Evolutionary conservation across 192 early-diverging fungal species (phyloP).

Genomic region (Backusella westeae): DNA sequence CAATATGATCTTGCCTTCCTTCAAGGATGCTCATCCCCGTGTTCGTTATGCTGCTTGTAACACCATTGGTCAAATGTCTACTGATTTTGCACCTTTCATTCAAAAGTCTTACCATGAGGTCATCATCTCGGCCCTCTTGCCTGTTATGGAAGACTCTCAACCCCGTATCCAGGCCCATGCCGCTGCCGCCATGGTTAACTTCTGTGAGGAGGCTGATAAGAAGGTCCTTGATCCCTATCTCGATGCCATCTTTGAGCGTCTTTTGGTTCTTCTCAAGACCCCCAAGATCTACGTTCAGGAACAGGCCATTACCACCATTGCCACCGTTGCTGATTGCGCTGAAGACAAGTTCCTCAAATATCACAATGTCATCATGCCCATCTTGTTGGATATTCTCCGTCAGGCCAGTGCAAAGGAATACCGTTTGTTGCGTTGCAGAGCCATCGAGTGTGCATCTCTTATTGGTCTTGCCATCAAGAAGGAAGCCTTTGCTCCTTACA

Average conservation of each 20-base stretch:
- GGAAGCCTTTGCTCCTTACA: constrained; percentile 81
- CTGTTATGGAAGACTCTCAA: constrained; percentile 79
- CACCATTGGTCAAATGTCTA: constrained; percentile 96
- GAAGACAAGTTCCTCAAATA: constrained; percentile 89
- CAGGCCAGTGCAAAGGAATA: constrained; percentile 85
- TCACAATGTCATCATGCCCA: constrained; percentile 94
- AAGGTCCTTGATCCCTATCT: constrained; percentile 84
- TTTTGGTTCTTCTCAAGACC: constrained; percentile 82
- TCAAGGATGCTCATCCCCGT: constrained; percentile 89
- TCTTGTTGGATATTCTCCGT: constrained; percentile 84
- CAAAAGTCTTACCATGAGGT: constrained; percentile 72
- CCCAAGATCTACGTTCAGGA: constrained; percentile 94
- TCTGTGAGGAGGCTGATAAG: constrained; percentile 88
- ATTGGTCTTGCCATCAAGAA: constrained; percentile 94
- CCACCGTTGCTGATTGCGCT: constrained; percentile 95
- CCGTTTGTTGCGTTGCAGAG: constrained; percentile 91
- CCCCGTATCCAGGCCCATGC: constrained; percentile 95
- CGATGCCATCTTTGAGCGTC: constrained; percentile 83
- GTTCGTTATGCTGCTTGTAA: constrained; percentile 97
- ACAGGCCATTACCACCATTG: constrained; percentile 97
- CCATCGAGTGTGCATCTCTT: constrained; percentile 96
- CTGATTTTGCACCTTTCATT: constrained; percentile 84
- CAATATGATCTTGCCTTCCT: constrained; percentile 74
- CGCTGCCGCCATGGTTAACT: constrained; percentile 97
- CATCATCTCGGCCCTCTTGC: constrained; percentile 78